Evolutionary conservation across 2,329 filamentous ascomycete genomes (phyloP).

Genomic region (Apiospora saccharicola): DNA sequence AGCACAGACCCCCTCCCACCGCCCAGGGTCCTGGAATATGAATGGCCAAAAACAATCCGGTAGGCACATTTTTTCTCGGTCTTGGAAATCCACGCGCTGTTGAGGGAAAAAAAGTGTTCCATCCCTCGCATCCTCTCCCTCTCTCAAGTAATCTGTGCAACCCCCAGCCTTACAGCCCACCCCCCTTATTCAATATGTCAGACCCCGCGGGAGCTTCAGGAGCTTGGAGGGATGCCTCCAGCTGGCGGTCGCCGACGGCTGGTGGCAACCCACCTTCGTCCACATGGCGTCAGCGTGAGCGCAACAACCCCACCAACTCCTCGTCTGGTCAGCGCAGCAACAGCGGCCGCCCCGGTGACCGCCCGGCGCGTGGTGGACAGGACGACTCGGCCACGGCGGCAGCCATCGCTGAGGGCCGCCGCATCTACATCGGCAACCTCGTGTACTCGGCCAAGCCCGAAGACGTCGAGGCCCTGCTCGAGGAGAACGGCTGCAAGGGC

Average conservation of each 20-base stretch:
- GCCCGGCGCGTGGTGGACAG: not conserved
- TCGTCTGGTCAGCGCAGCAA: not conserved
- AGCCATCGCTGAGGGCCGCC: conserved; percentile 35
- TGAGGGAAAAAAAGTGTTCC: conserved; percentile 2
- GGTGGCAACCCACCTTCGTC: conserved; percentile 16
- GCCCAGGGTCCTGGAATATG: conserved; percentile 15
- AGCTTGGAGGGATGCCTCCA: conserved; percentile 17
- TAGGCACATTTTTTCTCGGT: not conserved
- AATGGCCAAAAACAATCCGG: conserved; percentile 13
- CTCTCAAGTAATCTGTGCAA: conserved; percentile 6
- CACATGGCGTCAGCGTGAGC: conserved; percentile 20
- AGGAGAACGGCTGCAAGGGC: conserved; percentile 42
- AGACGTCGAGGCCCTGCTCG: conserved; percentile 46
- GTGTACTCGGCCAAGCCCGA: conserved; percentile 57
- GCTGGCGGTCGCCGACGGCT: conserved; percentile 4
- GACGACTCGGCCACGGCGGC: conserved; percentile 4
- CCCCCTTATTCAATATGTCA: not conserved
- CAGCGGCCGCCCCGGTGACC: not conserved
- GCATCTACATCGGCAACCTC: conserved; percentile 74
- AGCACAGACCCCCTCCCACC: conserved; percentile 16
- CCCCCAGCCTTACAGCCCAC: not conserved
- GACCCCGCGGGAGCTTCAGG: conserved; percentile 9
- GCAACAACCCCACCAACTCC: conserved; percentile 16
- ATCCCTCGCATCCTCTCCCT: conserved; percentile 16
- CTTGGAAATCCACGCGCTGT: conserved; percentile 1